Conservation (phyloP, 1,284 basidiomycete genomes). For the Cutaneotrichosporon spelunceum region DNA sequence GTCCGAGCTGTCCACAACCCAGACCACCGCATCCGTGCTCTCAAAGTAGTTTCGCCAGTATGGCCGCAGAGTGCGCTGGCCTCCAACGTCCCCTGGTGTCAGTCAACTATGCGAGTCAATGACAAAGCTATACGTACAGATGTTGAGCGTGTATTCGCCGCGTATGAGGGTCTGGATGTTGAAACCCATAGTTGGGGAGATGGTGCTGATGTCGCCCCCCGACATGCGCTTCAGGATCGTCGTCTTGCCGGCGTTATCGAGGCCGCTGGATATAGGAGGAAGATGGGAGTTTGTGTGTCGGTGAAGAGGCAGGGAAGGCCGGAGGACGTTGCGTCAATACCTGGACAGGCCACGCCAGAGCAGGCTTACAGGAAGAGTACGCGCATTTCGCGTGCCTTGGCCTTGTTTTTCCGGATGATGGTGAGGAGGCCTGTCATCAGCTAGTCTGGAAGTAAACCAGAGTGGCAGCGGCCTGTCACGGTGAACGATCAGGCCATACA, state of each 20-base stretch:
- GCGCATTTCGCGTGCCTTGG: slow-evolving; percentile 93
- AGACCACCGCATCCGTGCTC: slow-evolving; percentile 94
- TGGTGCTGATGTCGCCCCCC: slow-evolving; percentile 77
- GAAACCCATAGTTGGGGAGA: slow-evolving; percentile 95
- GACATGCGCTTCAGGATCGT: slow-evolving; percentile 94
- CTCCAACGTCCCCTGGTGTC: slow-evolving; percentile 84
- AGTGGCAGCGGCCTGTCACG: background rate
- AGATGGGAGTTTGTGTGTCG: background rate
- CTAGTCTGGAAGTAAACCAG: background rate
- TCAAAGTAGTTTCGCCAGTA: slow-evolving; percentile 99
- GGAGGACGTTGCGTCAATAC: background rate
- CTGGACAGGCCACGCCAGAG: background rate
- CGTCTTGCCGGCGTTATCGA: slow-evolving; percentile 98
- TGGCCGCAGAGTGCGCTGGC: slow-evolving; percentile 88
- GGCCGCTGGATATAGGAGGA: slow-evolving; percentile 61
- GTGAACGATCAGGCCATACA: too few species aligned
- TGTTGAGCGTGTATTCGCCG: slow-evolving; percentile 86
- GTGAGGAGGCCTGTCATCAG: slow-evolving; percentile 70
- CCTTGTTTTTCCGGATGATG: slow-evolving; percentile 93
- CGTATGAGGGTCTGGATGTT: slow-evolving; percentile 96
- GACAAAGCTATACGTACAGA: slow-evolving; percentile 63
- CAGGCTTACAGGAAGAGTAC: slow-evolving; percentile 84
- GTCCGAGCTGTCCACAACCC: slow-evolving; percentile 97
- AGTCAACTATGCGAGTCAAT: background rate
- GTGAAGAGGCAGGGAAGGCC: background rate